These are phyloP conservation scores for Fusarium duplospermum DNA, from an alignment of 2,329 filamentous ascomycete species.

Conservation along the genomic window DNA sequence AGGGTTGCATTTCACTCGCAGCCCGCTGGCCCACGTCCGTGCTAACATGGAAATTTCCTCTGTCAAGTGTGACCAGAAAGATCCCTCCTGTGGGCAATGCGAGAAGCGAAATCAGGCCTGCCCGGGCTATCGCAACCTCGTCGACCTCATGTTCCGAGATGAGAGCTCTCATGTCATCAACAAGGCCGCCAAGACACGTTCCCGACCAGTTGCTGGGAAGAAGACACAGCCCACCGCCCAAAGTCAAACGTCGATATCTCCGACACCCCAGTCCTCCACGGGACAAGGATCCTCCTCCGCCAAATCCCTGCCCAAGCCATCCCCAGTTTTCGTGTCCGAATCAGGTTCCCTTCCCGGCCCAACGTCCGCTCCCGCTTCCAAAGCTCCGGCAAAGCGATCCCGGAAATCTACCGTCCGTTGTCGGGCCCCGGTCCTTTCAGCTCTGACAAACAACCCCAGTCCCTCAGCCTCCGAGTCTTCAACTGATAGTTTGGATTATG, in stretches of 20 bases:
- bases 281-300: background rate
- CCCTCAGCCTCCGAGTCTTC: slow-evolving; percentile 39
- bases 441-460: slow-evolving; percentile 39
- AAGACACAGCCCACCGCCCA: slow-evolving; percentile 36
- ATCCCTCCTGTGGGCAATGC: slow-evolving; percentile 66
- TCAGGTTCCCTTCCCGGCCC: background rate
- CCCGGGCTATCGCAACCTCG: slow-evolving; percentile 66
- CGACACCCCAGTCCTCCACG: slow-evolving; percentile 21
- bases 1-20: background rate
- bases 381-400: slow-evolving; percentile 14
- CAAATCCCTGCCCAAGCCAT: slow-evolving; percentile 9
- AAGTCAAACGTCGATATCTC: slow-evolving; percentile 30
- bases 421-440: slow-evolving; percentile 39
- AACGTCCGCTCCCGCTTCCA: background rate
- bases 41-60: slow-evolving; percentile 12
- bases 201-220: slow-evolving; percentile 38
- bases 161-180: slow-evolving; percentile 67
- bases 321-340: slow-evolving; percentile 16
- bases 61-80: slow-evolving; percentile 63
- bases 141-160: slow-evolving; percentile 69
- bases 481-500: slow-evolving; percentile 33
- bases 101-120: slow-evolving; percentile 63
- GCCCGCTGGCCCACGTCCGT: background rate
- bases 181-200: slow-evolving; percentile 56
- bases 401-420: slow-evolving; percentile 21